These are phyloP conservation scores for Madurella fahalii DNA, from an alignment of 2,329 filamentous ascomycete genomes.

Conservation along the genomic window DNA sequence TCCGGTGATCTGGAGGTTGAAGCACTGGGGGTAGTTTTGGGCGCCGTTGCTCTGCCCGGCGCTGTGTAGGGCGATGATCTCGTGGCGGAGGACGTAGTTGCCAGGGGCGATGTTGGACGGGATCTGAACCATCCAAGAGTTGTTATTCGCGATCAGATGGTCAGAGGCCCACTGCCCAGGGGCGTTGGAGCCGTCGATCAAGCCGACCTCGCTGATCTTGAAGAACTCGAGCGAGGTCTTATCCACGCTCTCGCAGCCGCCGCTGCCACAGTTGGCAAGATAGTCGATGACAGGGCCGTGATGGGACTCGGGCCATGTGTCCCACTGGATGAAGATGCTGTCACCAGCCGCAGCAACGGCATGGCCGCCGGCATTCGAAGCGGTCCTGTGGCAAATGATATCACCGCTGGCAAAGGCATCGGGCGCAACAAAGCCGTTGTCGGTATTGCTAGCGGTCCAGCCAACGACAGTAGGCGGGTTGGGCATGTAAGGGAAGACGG, in stretches of 20 bases:
- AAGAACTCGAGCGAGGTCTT: conserved; percentile 55
- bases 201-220: conserved; percentile 48
- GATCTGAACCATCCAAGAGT: conserved; percentile 42
- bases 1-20: conserved; percentile 42
- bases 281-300: conserved; percentile 59
- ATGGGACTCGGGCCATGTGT: conserved; percentile 41
- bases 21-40: conserved; percentile 47
- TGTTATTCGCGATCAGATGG: conserved; percentile 41
- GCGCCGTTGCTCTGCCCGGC: conserved; percentile 39
- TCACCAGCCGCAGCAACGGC: conserved; percentile 40
- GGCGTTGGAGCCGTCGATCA: conserved; percentile 42
- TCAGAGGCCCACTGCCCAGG: conserved; percentile 52
- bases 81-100: conserved; percentile 45
- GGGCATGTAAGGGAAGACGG: conserved; percentile 34
- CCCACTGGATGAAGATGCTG: conserved; percentile 40
- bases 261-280: conserved; percentile 52
- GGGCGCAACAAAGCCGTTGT: conserved; percentile 49
- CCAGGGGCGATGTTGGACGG: conserved; percentile 32
- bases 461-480: conserved; percentile 37
- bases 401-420: conserved; percentile 36
- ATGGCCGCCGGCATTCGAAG: conserved; percentile 35
- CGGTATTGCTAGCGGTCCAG: conserved; percentile 42
- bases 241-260: conserved; percentile 53
- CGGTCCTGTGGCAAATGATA: conserved; percentile 45
- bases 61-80: conserved; percentile 46